phyloP scores from a whole-genome alignment of 2,329 filamentous ascomycete genomes.

The Raffaelea deltoideospora region DNA sequence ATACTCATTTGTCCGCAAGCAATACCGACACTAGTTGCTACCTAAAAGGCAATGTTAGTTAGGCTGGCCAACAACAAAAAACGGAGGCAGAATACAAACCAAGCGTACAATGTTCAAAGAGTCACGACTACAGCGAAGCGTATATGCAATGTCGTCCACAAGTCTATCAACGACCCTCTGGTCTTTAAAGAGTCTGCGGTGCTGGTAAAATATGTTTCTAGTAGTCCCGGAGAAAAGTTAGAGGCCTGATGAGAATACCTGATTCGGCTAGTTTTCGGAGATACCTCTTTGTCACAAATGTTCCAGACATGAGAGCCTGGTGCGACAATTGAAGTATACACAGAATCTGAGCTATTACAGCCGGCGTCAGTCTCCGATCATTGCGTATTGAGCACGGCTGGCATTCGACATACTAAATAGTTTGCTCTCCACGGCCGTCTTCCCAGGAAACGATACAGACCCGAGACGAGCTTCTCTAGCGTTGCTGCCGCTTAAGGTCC shows the following conservation, averaged over 20 bases:
- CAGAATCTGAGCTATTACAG: constrained; percentile 34
- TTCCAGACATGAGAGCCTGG: constrained; percentile 38
- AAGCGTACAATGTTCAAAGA: constrained; percentile 52
- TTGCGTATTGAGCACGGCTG: neutral
- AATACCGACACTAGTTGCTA: constrained; percentile 60
- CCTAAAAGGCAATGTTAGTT: constrained; percentile 24
- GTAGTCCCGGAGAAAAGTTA: no score
- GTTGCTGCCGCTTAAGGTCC: neutral
- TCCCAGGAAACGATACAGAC: constrained; percentile 28
- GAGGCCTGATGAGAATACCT: neutral
- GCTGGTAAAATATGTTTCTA: constrained; percentile 72
- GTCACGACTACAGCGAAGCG: constrained; percentile 47
- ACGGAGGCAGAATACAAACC: no score
- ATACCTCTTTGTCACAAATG: constrained; percentile 46
- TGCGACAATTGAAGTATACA: constrained; percentile 44
- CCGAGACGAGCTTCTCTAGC: neutral
- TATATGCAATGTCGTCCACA: constrained; percentile 60
- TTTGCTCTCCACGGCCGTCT: constrained; percentile 27
- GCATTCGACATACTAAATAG: constrained; percentile 37
- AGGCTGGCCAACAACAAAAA: no score
- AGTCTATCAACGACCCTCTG: constrained; percentile 56
- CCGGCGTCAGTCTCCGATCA: neutral
- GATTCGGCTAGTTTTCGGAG: neutral
- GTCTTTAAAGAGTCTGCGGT: constrained; percentile 54
- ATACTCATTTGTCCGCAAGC: constrained; percentile 39